Evolutionary conservation across 179 eudicot genomes (phyloP), one percentile per base, ranked within the genome.

Genomic region (Nepenthes alata): DNA sequence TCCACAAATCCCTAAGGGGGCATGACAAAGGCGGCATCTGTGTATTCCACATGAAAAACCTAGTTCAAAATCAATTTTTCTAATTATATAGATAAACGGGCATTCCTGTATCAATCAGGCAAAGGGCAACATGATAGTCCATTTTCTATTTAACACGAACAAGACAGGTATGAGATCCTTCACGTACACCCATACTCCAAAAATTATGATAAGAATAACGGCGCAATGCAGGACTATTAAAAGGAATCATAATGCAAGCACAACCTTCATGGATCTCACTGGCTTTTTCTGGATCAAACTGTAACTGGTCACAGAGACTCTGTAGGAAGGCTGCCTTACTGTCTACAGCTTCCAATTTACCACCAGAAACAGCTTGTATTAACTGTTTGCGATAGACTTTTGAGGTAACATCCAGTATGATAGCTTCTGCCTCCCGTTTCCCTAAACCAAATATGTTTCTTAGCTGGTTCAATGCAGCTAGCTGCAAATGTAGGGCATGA

Each of bases 281-380:
- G 15, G 97, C 97, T 59, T 85, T 91, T 75, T 82, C 78, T 8
- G 96, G 83, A 74, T 91, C 94, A 63, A 91, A 84, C 57, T 64
- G 78, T 78, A 91, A 62, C 66, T 81, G 88, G 61, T 91, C 91
- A 70, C 97, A 91, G 15, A 91, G 81, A 58, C 70, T 75, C 67
- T 91, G 94, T 70, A 91, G 96, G 67, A 78, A 85, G 53, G 80
- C 88, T 12, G 97, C 97, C 84, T 91, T 91, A 70, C 97, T 91
- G 15, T 77, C 84, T 63, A 89, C 91, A 52, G 84, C 81, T 64
- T 75, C 88, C 66, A 91, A 72, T 60, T 75, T 77, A 60, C 98
- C 98, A 44, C 80, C 70, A 58, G 95, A 76, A 66, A 91, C 88
- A 57, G 96, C 80, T 63, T 86, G 86, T 60, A 80, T 77, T 59